A percentile compares a stretch with the other conserved stretches of the same genome.
phyloP scores from a whole-genome alignment of 2,329 filamentous ascomycete genomes.

The Arthrobotrys megalospora region DNA sequence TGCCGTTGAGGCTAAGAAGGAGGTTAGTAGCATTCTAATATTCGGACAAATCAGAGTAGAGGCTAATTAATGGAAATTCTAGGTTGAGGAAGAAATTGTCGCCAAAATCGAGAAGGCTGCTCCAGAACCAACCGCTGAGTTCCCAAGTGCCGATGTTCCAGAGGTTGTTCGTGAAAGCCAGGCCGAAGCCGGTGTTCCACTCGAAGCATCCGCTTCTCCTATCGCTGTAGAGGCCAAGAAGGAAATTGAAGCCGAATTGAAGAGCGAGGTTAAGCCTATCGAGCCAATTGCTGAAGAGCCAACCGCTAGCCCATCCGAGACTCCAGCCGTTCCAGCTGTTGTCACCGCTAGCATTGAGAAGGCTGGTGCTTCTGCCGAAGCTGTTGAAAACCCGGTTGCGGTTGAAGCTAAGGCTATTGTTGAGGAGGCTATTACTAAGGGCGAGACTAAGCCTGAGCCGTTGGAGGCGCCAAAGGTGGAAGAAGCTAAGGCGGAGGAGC shows the following conservation, averaged over 20 bases:
- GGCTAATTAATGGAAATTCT: constrained; percentile 17
- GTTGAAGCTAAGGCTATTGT: constrained; percentile 82
- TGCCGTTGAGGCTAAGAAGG: constrained; percentile 78
- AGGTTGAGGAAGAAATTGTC: constrained; percentile 58
- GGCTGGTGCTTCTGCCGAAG: constrained; percentile 78
- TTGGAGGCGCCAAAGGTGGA: constrained; percentile 44
- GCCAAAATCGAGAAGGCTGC: constrained; percentile 34
- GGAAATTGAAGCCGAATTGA: constrained; percentile 79
- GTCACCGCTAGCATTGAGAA: constrained; percentile 74
- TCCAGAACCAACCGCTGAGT: constrained; percentile 53
- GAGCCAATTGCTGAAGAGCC: constrained; percentile 44
- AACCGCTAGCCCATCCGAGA: constrained; percentile 40
- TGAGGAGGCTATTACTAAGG: constrained; percentile 69
- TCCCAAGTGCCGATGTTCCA: constrained; percentile 68
- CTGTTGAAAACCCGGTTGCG: constrained; percentile 77
- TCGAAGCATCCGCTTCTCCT: constrained; percentile 78
- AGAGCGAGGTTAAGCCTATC: constrained; percentile 73
- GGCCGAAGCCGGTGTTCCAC: constrained; percentile 74
- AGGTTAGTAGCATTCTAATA: constrained; percentile 32
- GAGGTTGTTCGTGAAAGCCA: constrained; percentile 81
- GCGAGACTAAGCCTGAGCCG: constrained; percentile 44
- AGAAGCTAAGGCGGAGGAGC: constrained; percentile 12
- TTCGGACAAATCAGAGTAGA: too few relatives aligned
- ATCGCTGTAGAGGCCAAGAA: constrained; percentile 80
- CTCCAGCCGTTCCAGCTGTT: constrained; percentile 71